Base-by-base conservation (phyloP, 768 basidiomycete species). In the Calocybe gangraenosa region DNA sequence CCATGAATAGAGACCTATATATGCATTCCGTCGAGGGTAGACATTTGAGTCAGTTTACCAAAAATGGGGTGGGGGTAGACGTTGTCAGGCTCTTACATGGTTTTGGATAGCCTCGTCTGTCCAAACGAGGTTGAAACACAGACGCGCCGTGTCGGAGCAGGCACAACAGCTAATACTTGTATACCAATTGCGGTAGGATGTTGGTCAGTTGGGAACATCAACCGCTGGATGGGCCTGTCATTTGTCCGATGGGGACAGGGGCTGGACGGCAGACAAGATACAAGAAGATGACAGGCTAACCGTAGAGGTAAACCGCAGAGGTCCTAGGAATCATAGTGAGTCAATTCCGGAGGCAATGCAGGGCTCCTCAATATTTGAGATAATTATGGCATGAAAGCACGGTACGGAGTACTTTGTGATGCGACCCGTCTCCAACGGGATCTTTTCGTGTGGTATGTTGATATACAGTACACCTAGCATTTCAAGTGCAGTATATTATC, bases 71-170 rank as follows among this genome's bases (percentile, higher is more conserved):
- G 49, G 47, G n/a, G 46, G 44, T 48, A 53, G 46, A 50, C 44
- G 47, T 53, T 31, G 54, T 54, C 46, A 58, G 50, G 49, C 44
- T 51, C 53, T 54, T 44, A 46, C 44, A 51, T 53, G 38, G 62
- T 60, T 63, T 61, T 54, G 61, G 57, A 63, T 63, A 65, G 64
- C 64, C 64, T 62, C 57, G 54, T 49, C 54, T 57, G 61, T 58
- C 61, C 45, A 57, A 57, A 49, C 50, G 46, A 50, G 47, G 53
- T 58, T 56, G 59, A 61, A 63, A 63, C 60, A 37, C 53, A 42
- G 37, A 35, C 15, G 42, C 30, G 54, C 45, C 50, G 56, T 53
- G 51, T 57, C 54, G 45, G 51, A 18, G 38, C 50, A 51, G 50
- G 47, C 35, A 46, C 40, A 43, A 21, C 47, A 43, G 11, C 37